Percentiles rank a stretch among this genome's conserved stretches.
Conservation (phyloP, 2,329 filamentous ascomycete genomes). For the Chaetomium strumarium region DNA sequence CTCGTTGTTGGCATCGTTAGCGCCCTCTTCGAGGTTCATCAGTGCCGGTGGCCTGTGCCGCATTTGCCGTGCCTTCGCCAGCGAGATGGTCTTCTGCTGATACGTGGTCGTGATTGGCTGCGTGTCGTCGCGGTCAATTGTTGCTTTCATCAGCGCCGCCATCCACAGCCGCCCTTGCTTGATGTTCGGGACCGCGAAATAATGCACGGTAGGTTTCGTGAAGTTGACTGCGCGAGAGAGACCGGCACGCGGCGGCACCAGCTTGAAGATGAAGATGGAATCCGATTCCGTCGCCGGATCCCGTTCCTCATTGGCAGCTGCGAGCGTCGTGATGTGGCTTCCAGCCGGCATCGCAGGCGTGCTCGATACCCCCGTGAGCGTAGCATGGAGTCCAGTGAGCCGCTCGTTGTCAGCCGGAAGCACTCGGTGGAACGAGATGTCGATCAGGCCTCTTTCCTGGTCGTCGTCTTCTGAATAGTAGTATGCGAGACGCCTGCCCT, state of each 20-base stretch:
- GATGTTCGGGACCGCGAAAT: conserved; percentile 90
- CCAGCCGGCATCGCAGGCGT: conserved; percentile 52
- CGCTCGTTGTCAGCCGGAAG: conserved; percentile 88
- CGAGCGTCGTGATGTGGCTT: conserved; percentile 41
- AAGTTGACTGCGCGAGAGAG: conserved; percentile 91
- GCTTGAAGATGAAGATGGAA: conserved; percentile 94
- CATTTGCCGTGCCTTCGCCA: conserved; percentile 81
- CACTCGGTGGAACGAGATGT: conserved; percentile 97
- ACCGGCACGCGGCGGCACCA: conserved; percentile 82
- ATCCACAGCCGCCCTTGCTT: conserved; percentile 92
- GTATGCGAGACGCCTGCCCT: conserved; percentile 85
- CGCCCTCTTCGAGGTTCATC: conserved; percentile 58
- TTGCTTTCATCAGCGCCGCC: conserved; percentile 97
- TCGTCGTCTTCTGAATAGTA: conserved; percentile 92
- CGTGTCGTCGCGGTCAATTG: conserved; percentile 84
- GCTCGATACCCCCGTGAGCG: conserved; percentile 77
- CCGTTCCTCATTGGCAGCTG: conserved; percentile 44
- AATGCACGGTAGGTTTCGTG: conserved; percentile 94
- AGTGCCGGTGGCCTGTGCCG: conserved; percentile 84
- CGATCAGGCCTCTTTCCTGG: conserved; percentile 91
- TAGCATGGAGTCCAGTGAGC: conserved; percentile 84
- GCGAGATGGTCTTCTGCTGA: conserved; percentile 92
- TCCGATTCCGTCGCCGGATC: conserved; percentile 41
- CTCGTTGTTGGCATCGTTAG: conserved; percentile 16
- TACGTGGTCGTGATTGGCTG: conserved; percentile 83